Conservation (phyloP, 805 yeast species). For the Pichia heedii region DNA sequence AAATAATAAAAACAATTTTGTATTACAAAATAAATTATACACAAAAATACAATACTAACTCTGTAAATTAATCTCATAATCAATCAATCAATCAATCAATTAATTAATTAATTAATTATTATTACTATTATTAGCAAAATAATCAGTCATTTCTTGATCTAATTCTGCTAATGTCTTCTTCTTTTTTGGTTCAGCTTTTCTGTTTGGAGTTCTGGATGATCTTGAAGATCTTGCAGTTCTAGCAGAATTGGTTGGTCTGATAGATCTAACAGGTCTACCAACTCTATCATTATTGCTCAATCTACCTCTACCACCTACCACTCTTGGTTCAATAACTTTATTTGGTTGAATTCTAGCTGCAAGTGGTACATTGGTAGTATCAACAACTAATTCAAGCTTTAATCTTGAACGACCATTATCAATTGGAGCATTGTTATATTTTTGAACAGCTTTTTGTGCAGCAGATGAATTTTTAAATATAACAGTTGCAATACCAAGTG, state of each 20-base stretch:
- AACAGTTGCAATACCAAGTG: conserved; percentile 87
- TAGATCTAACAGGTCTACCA: conserved; percentile 38
- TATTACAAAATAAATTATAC: background rate
- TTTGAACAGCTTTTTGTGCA: conserved; percentile 73
- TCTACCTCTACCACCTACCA: conserved; percentile 23
- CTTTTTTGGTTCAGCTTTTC: conserved; percentile 34
- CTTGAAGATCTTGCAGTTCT: conserved; percentile 9
- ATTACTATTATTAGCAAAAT: conserved; percentile 53
- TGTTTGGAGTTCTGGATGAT: conserved; percentile 13
- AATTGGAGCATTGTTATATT: conserved; percentile 87
- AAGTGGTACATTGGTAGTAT: conserved; percentile 70
- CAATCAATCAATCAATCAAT: too few species aligned
- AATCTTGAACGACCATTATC: conserved; percentile 77
- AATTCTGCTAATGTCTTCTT: conserved; percentile 83
- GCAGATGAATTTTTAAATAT: conserved; percentile 58
- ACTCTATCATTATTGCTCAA: conserved; percentile 12
- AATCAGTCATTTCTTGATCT: conserved; percentile 97
- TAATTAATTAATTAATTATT: background rate
- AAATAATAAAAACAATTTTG: too few species aligned
- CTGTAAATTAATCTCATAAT: too few species aligned
- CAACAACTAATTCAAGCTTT: conserved; percentile 74
- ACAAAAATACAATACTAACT: background rate
- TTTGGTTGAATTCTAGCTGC: conserved; percentile 63
- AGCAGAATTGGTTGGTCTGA: conserved; percentile 15
- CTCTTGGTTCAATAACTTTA: conserved; percentile 26